These are phyloP conservation scores for Jatropha multifida DNA, from an alignment of 441 rosid genomes.

Conservation along the genomic window DNA sequence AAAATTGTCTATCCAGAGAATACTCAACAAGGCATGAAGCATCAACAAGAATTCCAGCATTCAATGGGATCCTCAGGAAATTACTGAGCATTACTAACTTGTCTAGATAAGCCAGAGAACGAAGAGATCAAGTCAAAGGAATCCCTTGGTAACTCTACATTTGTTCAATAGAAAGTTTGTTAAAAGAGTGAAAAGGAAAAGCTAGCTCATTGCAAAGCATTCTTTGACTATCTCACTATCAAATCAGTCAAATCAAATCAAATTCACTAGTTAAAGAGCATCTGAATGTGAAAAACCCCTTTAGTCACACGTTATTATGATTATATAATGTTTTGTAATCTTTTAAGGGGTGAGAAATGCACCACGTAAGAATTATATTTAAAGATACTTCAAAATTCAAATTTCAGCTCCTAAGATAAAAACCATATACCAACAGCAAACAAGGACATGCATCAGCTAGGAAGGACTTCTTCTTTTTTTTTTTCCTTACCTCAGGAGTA, in stretches of 20 bases:
- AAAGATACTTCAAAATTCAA: neutral
- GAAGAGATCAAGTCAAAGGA: neutral
- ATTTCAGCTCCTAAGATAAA: neutral
- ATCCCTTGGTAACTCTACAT: neutral
- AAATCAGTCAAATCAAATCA: neutral
- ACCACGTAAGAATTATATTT: neutral
- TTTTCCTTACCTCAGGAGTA: constrained; percentile 59
- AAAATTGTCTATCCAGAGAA: neutral
- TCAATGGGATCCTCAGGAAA: neutral
- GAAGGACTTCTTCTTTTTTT: neutral
- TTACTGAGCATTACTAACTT: neutral
- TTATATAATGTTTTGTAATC: neutral
- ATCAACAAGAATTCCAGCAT: neutral
- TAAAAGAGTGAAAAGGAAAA: neutral
- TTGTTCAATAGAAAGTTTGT: neutral
- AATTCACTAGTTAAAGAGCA: neutral
- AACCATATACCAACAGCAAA: neutral
- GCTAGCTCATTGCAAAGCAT: neutral
- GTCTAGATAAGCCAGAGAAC: neutral
- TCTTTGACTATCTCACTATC: neutral
- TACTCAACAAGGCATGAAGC: neutral
- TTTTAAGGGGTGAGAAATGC: neutral
- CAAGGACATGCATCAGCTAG: neutral
- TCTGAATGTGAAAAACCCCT: neutral
- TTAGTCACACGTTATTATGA: neutral